phyloP scores from a whole-genome alignment of 495 filamentous ascomycete species.

The Penicillium macrosclerotiorum region DNA sequence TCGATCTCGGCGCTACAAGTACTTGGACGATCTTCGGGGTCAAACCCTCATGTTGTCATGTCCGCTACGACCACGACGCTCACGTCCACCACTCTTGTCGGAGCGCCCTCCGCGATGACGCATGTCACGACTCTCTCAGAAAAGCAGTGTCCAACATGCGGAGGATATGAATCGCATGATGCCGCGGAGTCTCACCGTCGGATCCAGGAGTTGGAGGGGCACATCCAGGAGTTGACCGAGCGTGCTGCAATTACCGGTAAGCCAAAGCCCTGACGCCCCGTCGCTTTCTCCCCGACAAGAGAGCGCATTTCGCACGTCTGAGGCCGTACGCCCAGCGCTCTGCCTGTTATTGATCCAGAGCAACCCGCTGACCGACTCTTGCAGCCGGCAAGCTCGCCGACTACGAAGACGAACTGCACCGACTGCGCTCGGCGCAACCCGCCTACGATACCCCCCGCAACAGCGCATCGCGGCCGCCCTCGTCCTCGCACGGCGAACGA shows the following conservation, averaged over 20 bases:
- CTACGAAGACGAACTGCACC: slow-evolving; percentile 87
- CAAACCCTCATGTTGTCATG: slow-evolving; percentile 25
- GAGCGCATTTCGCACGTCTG: background rate
- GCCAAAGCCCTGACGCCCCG: slow-evolving; percentile 13
- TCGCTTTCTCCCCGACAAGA: too few species aligned
- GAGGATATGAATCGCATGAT: slow-evolving; percentile 39
- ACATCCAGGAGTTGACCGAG: slow-evolving; percentile 68
- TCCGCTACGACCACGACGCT: slow-evolving; percentile 33
- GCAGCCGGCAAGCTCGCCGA: slow-evolving; percentile 79
- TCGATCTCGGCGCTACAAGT: background rate
- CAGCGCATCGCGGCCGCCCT: slow-evolving; percentile 31
- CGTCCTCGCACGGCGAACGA: slow-evolving; percentile 27
- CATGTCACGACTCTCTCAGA: slow-evolving; percentile 24
- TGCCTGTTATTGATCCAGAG: background rate
- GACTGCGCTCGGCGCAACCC: slow-evolving; percentile 52
- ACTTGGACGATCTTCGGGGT: slow-evolving; percentile 15
- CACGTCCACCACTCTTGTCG: slow-evolving; percentile 37
- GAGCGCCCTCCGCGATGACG: slow-evolving; percentile 32
- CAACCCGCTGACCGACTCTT: slow-evolving; percentile 9
- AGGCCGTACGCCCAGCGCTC: background rate
- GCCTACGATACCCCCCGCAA: slow-evolving; percentile 25
- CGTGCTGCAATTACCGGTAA: slow-evolving; percentile 76
- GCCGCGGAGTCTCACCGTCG: slow-evolving; percentile 57
- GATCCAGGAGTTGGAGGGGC: slow-evolving; percentile 78
- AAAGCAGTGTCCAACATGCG: slow-evolving; percentile 46